Percentiles rank a stretch among this genome's conserved stretches.
phyloP scores from a whole-genome alignment of 768 basidiomycete genomes.

The Glaciozyma martinii region DNA sequence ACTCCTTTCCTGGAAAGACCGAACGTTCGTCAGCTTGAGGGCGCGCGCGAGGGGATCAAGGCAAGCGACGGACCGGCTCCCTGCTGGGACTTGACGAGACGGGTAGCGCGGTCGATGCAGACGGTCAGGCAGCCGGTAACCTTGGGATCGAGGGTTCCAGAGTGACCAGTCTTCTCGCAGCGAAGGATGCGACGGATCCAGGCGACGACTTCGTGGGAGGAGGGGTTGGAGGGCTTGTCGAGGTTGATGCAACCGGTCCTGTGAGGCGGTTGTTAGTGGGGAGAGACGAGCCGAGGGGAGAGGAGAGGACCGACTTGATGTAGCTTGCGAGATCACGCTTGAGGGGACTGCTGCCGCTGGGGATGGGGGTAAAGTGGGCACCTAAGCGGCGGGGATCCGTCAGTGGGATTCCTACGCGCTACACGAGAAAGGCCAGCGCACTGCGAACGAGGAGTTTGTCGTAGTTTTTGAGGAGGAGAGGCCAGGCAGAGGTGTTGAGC shows the following conservation, averaged over 20 bases:
- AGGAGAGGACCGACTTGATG: conserved; percentile 57
- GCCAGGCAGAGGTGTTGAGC: conserved; percentile 95
- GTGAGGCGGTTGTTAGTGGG: conserved; percentile 8
- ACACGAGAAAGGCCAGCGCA: background rate
- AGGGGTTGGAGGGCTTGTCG: conserved; percentile 96
- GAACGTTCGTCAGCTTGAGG: background rate
- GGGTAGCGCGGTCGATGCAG: conserved; percentile 95
- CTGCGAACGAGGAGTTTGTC: conserved; percentile 53
- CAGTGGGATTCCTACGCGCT: background rate
- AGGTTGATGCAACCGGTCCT: conserved; percentile 98
- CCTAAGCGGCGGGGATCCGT: conserved; percentile 59
- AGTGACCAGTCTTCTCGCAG: conserved; percentile 97
- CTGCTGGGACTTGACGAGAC: conserved; percentile 96
- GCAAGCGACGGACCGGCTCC: conserved; percentile 63
- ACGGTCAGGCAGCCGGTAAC: conserved; percentile 98
- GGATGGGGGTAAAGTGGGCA: conserved; percentile 98
- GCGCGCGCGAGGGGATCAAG: background rate
- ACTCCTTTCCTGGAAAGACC: conserved; percentile 68
- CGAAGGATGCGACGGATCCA: conserved; percentile 96
- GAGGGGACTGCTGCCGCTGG: conserved; percentile 82
- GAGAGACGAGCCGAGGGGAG: background rate
- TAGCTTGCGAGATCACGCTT: conserved; percentile 88
- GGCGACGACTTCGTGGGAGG: conserved; percentile 91
- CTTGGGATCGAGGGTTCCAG: conserved; percentile 96
- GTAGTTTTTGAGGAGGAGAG: conserved; percentile 94